Percentiles rank a stretch among this genome's conserved stretches.
Evolutionary conservation across 306 rosid genomes (phyloP).

Genomic region (Vicia sativa): DNA sequence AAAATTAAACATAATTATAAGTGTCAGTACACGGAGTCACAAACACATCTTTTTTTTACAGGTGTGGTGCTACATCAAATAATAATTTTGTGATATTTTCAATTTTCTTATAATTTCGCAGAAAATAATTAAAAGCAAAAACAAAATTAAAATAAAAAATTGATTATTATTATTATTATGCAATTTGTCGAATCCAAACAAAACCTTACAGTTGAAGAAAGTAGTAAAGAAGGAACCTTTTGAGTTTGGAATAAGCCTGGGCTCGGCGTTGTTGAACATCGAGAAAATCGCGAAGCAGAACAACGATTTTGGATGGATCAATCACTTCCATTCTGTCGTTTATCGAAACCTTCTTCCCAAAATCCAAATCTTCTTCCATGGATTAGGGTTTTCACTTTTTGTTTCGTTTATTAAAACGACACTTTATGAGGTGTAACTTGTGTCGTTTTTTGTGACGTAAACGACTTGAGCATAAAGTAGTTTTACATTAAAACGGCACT

Average conservation of each 20-base stretch:
- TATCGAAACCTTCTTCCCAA: conserved; percentile 64
- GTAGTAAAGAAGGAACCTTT: conserved; percentile 40
- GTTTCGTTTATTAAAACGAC: background rate
- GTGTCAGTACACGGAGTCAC: too few species aligned
- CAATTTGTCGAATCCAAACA: conserved; percentile 12
- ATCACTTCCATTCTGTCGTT: conserved; percentile 49
- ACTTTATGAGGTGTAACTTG: background rate
- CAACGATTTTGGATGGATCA: conserved; percentile 43
- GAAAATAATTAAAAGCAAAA: background rate
- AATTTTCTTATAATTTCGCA: background rate
- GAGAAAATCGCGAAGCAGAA: conserved; percentile 66
- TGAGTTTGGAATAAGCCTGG: conserved; percentile 74
- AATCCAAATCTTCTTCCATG: conserved; percentile 63
- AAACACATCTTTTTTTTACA: too few species aligned
- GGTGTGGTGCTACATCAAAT: too few species aligned
- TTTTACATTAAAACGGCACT: too few species aligned
- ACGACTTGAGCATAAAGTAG: too few species aligned
- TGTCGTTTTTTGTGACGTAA: conserved; percentile 9
- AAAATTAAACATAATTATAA: too few species aligned
- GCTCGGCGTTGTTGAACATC: conserved; percentile 78
- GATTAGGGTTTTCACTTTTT: background rate
- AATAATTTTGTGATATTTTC: too few species aligned
- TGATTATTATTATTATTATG: too few species aligned
- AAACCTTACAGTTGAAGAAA: background rate
- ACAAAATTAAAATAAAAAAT: background rate